Evolutionary conservation across 75 land plant genomes (phyloP), one percentile per base, ranked within the genome.

Genomic region (Pinus tabuliformis): DNA sequence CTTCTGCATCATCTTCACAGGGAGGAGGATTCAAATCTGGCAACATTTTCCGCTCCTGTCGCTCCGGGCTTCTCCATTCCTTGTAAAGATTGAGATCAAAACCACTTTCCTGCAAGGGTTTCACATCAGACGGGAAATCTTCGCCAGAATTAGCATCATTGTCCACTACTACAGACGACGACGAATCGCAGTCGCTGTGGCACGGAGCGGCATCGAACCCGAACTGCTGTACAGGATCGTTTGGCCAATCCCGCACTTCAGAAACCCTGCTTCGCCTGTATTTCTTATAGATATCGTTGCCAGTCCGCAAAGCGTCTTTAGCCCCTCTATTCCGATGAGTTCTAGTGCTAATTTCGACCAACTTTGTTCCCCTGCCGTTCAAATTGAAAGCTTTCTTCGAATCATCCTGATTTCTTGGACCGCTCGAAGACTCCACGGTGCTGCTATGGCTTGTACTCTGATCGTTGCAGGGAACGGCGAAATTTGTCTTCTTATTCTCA

Each of bases 401-500:
- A 4, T 26, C 21, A 49, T 22, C 13, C 24, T 37, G 57, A 21
- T 81, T 81, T 65, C 59, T 81, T 36, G 81, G 83, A n/a, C 82
- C 72, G 21, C 81, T 79, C 57, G 73, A 72, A 15, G 83, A 81
- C 74, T 81, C 83, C 3, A 81, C 83, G 0, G 83, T 81, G 4
- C 79, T 77, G 66, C 83, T 81, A 33, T 81, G 83, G 20, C 79
- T 77, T 24, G 81, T 81, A 57, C 81, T 81, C 81, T 78, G 83
- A 78, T 81, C 83, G 18, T 81, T 81, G 6, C 75, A 72, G 15
- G 83, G 83, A 15, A 76, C 56, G 4, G 83, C 62, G 42, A 82
- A 82, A 62, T 82, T 82, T 11, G 83, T 82, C 45, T 79, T 80
- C n/a, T n/a, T n/a, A n/a, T n/a, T n/a, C n/a, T n/a, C n/a, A n/a